Evolutionary conservation across 1,284 basidiomycete genomes (phyloP).

Genomic region (Pterulicium gracile): DNA sequence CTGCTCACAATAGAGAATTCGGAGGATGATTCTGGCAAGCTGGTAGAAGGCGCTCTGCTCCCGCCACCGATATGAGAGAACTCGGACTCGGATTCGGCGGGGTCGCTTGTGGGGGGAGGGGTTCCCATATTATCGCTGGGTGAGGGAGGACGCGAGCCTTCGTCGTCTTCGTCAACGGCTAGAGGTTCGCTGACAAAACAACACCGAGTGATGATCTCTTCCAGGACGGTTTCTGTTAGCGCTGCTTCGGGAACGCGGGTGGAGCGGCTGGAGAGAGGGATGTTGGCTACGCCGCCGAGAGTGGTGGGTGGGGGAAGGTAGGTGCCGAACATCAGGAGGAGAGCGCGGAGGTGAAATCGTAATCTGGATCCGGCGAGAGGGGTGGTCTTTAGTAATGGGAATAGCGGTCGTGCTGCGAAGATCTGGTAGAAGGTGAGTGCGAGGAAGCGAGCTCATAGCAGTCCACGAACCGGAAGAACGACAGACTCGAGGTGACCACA

Average conservation of each 20-base stretch:
- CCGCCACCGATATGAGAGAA: constrained; percentile 45
- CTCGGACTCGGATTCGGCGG: constrained; percentile 48
- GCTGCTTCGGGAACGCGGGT: constrained; percentile 64
- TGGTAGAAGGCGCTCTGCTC: constrained; percentile 23
- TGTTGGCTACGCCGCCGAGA: constrained; percentile 49
- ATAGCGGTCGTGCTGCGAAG: constrained; percentile 79
- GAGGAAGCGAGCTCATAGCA: constrained; percentile 1
- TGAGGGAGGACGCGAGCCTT: constrained; percentile 9
- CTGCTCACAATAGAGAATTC: constrained; percentile 46
- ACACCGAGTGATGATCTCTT: constrained; percentile 75
- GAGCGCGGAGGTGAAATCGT: constrained; percentile 63
- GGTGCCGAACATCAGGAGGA: constrained; percentile 71
- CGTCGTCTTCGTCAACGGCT: constrained; percentile 12
- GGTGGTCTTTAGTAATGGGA: constrained; percentile 69
- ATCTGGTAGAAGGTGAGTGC: constrained; percentile 41
- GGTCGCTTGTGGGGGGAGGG: constrained; percentile 32
- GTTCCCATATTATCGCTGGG: constrained; percentile 25
- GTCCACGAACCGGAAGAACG: constrained; percentile 65
- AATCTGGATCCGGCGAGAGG: constrained; percentile 73
- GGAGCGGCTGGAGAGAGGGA: constrained; percentile 50
- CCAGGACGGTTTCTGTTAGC: constrained; percentile 63
- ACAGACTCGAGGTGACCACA: constrained; percentile 87
- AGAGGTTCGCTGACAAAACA: constrained; percentile 66
- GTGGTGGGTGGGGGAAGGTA: constrained; percentile 72
- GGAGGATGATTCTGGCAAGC: constrained; percentile 42